Evolutionary conservation across 176 grass and related monocot species (phyloP).

Genomic region (Triticum aestivum): IWGSC_CS_RefSeq_v2.1 NC_057812.1:713712058-713712557

Average conservation of each 20-base stretch:
- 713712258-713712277: background rate
- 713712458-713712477: background rate
- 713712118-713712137: background rate
- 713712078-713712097: background rate
- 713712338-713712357: background rate
- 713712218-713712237: slow-evolving; percentile 20
- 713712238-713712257: background rate
- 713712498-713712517: background rate
- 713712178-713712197: background rate
- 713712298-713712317: background rate
- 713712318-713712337: background rate
- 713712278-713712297: background rate
- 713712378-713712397: background rate
- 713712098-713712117: slow-evolving; percentile 17
- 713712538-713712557: background rate
- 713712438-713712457: background rate
- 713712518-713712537: background rate
- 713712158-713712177: too few relatives aligned
- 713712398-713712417: background rate
- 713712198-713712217: background rate
- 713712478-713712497: background rate
- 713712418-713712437: background rate
- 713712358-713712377: slow-evolving; percentile 3
- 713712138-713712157: background rate
- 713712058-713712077: background rate